Evolutionary conservation across 2,329 filamentous ascomycete species (phyloP).

Genomic region (Botrytis medusae): DNA sequence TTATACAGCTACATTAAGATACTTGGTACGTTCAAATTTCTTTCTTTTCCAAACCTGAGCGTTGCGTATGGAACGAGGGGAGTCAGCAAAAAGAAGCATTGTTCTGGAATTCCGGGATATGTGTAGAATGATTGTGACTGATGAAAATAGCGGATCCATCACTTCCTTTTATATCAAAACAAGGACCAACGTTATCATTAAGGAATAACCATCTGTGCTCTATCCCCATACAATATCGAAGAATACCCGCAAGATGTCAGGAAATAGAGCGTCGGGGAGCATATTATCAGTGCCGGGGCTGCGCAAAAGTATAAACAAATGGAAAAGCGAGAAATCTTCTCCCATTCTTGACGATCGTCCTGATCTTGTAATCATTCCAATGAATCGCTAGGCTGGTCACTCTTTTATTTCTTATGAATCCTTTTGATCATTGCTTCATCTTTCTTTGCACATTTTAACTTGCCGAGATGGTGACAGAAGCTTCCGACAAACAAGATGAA

Average conservation of each 20-base stretch:
- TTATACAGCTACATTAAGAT: neutral
- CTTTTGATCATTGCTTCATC: neutral
- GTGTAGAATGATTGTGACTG: neutral
- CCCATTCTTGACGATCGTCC: neutral
- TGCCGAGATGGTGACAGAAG: slow-evolving; percentile 9
- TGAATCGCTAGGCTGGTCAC: neutral
- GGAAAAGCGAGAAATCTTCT: neutral
- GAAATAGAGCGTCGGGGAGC: neutral
- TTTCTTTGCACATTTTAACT: neutral
- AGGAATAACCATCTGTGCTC: slow-evolving; percentile 4
- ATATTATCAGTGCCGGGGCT: neutral
- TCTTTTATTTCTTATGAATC: neutral
- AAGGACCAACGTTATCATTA: neutral
- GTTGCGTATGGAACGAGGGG: neutral
- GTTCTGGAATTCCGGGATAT: neutral
- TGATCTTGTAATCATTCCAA: neutral
- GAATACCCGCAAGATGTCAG: neutral
- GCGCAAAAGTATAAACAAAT: neutral
- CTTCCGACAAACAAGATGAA: slow-evolving; percentile 5
- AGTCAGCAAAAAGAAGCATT: neutral
- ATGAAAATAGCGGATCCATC: neutral
- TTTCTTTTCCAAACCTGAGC: neutral
- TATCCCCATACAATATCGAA: neutral
- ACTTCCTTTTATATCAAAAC: neutral
- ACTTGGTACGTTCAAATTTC: neutral